Evolutionary conservation across 2,329 filamentous ascomycete species (phyloP).

Genomic region (Corynespora cassiicola): DNA sequence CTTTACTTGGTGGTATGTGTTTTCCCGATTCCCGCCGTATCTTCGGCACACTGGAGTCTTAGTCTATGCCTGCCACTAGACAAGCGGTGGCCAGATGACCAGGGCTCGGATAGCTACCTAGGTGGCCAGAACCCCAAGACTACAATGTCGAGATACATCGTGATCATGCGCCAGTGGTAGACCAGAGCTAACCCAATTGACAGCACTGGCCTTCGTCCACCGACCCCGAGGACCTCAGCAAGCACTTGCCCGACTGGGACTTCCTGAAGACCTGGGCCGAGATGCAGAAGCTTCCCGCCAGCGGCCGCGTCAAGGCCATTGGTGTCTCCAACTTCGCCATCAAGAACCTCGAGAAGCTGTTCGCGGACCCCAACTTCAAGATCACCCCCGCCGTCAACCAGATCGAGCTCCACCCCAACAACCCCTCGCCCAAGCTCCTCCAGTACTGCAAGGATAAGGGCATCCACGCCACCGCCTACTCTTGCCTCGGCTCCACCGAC

Average conservation of each 20-base stretch:
- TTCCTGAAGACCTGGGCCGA: slow-evolving; percentile 80
- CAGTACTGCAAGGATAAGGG: slow-evolving; percentile 74
- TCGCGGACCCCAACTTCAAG: slow-evolving; percentile 70
- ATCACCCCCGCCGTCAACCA: slow-evolving; percentile 77
- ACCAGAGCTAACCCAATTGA: background rate
- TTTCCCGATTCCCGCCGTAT: background rate
- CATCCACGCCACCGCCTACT: slow-evolving; percentile 79
- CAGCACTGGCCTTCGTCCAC: slow-evolving; percentile 69
- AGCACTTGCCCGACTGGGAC: slow-evolving; percentile 79
- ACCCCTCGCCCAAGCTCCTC: slow-evolving; percentile 80
- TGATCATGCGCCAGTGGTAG: slow-evolving; percentile 63
- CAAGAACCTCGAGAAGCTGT: slow-evolving; percentile 75
- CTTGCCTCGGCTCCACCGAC: slow-evolving; percentile 74
- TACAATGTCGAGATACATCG: too few relatives aligned
- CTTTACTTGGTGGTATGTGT: slow-evolving; percentile 67
- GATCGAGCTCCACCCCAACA: slow-evolving; percentile 81
- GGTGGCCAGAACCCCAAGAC: too few relatives aligned
- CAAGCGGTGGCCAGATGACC: too few relatives aligned
- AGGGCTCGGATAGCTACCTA: too few relatives aligned
- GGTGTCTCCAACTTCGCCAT: slow-evolving; percentile 88
- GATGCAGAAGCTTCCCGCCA: slow-evolving; percentile 72
- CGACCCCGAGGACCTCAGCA: slow-evolving; percentile 67
- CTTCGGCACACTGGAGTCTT: background rate
- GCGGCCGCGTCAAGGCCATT: slow-evolving; percentile 78
- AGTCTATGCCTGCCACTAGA: too few relatives aligned